Base-by-base conservation (phyloP, 495 filamentous ascomycete species). In the Talaromyces stipitatus region DNA sequence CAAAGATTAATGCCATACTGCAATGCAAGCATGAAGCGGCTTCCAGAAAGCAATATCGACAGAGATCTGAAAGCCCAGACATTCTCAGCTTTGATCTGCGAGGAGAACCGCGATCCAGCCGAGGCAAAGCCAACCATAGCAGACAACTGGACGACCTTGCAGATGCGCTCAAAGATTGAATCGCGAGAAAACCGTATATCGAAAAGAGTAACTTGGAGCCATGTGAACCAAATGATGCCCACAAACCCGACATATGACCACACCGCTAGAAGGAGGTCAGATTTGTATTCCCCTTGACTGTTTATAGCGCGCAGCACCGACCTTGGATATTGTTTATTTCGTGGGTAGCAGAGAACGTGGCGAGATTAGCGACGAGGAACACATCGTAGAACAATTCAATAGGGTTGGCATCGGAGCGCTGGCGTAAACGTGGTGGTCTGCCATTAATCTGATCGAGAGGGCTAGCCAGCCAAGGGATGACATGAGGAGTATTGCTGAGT, bases 131-230 rank as follows among this genome's bases (percentile, higher is more conserved):
- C 82, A 53, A 84, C 74, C 80, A 88, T 86, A 36, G 76, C 75
- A 9, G 73, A 82, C 32, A 89, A 75, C 62, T 87, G 84, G 24
- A 83, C 55, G 7, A 77, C 77, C 64, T 88, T 88, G 66, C 80
- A 85, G 20, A 75, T 61, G 27, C 86, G 75, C 57, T 86, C 83
- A 63, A 84, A 85, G 56, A 88, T 71, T n/a, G 76, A 82, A 64
- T 90, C 86, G 54, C 77, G 69, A 11, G 78, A 80, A 68, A 89
- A 89, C 1, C 86, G 83, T 29, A 89, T 78, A 62, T 90, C 86
- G 66, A 82, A 83, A 20, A 89, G 74, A 11, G 80, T 81, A 26
- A 84, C 81, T 66, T 87, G 82, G 27, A 85, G 72, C 86, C 86
- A 90, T 32, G 85, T 87, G 54, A 84, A 82, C 86, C 86, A 90